Evolutionary conservation across 495 filamentous ascomycete genomes (phyloP).

Genomic region (Jackrogersella minutella): DNA sequence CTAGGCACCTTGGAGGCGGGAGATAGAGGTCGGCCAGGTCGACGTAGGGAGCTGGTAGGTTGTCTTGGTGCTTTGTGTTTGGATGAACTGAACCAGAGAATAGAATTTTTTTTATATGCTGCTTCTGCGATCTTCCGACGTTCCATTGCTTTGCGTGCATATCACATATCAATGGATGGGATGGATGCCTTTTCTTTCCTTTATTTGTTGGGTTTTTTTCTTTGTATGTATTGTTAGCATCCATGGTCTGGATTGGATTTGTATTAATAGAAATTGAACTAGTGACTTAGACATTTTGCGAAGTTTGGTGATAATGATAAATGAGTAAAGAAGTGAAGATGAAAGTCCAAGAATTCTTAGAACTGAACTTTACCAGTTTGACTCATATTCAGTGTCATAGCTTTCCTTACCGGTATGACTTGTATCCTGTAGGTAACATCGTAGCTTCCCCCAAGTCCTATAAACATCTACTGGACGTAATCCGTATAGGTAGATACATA

Average conservation of each 20-base stretch:
- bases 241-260: constrained; percentile 1
- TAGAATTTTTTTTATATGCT: no score
- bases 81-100: background rate
- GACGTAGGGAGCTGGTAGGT: constrained; percentile 1
- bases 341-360: background rate
- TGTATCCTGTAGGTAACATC: no score
- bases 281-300: background rate
- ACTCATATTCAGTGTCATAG: no score
- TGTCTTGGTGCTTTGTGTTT: no score
- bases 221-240: background rate
- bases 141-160: constrained; percentile 25
- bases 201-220: constrained; percentile 1
- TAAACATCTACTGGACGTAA: no score
- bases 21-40: constrained; percentile 1
- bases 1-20: constrained; percentile 10
- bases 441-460: no score
- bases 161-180: no score
- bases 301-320: no score
- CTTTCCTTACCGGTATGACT: no score
- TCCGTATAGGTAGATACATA: no score
- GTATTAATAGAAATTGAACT: constrained; percentile 9
- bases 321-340: background rate
- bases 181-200: constrained; percentile 15
- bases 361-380: no score
- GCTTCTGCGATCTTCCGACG: constrained; percentile 17